Conservation (phyloP, 1,284 basidiomycete genomes). For the Microbotryomycetes sp. region DNA sequence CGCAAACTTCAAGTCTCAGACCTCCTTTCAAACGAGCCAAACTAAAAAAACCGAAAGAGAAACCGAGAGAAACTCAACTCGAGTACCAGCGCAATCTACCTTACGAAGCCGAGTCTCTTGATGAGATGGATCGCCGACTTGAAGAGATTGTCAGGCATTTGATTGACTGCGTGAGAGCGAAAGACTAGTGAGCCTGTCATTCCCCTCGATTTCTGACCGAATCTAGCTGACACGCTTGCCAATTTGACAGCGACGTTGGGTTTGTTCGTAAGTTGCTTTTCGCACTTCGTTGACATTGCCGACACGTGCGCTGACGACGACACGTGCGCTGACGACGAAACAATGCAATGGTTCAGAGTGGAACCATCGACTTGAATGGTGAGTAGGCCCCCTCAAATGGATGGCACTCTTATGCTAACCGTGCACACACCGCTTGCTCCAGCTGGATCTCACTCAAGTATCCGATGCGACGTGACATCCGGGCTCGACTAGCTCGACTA, state of each 20-base stretch:
- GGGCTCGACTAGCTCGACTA: slow-evolving; percentile 68
- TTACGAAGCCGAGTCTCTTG: slow-evolving; percentile 71
- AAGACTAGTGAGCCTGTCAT: slow-evolving; percentile 64
- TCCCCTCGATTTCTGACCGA: slow-evolving; percentile 52
- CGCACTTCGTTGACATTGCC: not conserved
- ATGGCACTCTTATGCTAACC: not conserved
- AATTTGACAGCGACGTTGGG: slow-evolving; percentile 28
- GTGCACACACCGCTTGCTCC: slow-evolving; percentile 1
- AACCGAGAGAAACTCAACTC: slow-evolving; percentile 30
- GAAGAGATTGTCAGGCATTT: slow-evolving; percentile 69
- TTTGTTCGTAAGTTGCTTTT: slow-evolving; percentile 27
- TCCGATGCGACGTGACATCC: slow-evolving; percentile 70
- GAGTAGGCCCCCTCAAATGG: not conserved
- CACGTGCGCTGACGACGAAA: not conserved
- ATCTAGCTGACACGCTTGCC: slow-evolving; percentile 17
- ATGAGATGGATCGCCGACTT: slow-evolving; percentile 70
- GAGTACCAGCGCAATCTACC: slow-evolving; percentile 52
- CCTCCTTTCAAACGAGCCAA: slow-evolving; percentile 5
- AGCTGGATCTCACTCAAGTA: slow-evolving; percentile 79
- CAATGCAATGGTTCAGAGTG: slow-evolving; percentile 51
- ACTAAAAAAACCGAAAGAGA: slow-evolving; percentile 20
- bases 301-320: not conserved
- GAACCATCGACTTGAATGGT: slow-evolving; percentile 44
- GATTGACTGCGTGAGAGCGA: slow-evolving; percentile 67
- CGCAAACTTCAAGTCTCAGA: slow-evolving; percentile 10